Conservation (phyloP, 306 rosid genomes). For the Chamaecrista fasciculata region DNA sequence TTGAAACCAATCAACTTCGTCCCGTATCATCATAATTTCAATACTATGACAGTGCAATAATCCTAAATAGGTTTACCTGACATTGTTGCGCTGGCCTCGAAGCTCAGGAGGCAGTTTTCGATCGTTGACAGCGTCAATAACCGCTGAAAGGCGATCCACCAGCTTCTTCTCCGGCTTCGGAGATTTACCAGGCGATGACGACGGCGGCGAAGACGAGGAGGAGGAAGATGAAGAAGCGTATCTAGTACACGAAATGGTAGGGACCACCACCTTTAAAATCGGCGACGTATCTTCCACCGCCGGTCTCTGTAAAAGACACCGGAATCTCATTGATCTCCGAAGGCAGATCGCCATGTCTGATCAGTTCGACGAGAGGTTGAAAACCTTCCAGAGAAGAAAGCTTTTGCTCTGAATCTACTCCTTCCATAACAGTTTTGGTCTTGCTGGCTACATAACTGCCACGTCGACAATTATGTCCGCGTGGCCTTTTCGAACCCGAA, state of each 20-base stretch:
- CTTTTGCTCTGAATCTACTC: neutral
- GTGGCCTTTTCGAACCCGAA: neutral
- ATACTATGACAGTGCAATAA: neutral
- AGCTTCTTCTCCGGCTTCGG: slow-evolving; percentile 56
- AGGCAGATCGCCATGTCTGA: slow-evolving; percentile 49
- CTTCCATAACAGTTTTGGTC: neutral
- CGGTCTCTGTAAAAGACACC: slow-evolving; percentile 27
- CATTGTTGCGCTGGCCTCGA: slow-evolving; percentile 78
- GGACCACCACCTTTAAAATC: neutral
- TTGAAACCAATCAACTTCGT: neutral
- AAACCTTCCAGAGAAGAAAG: neutral
- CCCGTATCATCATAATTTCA: neutral
- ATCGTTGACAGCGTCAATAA: slow-evolving; percentile 77
- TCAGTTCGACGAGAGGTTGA: neutral
- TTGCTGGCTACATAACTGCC: slow-evolving; percentile 1
- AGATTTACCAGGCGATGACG: slow-evolving; percentile 44
- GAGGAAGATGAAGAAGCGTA: slow-evolving; percentile 37
- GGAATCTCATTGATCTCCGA: slow-evolving; percentile 24
- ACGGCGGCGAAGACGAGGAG: slow-evolving; percentile 28
- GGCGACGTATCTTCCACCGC: slow-evolving; percentile 16
- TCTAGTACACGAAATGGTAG: slow-evolving; percentile 14
- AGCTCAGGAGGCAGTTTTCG: slow-evolving; percentile 83
- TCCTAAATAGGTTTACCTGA: slow-evolving; percentile 41
- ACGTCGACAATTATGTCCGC: neutral
- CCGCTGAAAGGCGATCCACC: slow-evolving; percentile 61